These are phyloP conservation scores for Ophiostoma sp. DNA, from an alignment of 2,329 filamentous ascomycete species.

Conservation along the genomic window DNA sequence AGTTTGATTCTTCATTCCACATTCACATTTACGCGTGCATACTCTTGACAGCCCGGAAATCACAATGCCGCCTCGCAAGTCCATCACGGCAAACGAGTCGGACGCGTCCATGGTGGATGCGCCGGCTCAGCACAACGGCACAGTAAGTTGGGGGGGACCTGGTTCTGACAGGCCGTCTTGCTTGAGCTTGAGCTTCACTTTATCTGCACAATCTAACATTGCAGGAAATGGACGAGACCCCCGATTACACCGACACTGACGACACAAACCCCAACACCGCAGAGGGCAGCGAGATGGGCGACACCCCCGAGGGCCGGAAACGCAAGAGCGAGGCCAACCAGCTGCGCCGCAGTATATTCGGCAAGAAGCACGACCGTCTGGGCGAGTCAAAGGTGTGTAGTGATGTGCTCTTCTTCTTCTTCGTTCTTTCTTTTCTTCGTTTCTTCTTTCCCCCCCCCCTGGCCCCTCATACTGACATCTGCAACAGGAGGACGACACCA, in stretches of 20 bases:
- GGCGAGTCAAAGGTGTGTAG: slow-evolving; percentile 81
- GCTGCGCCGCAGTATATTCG: slow-evolving; percentile 84
- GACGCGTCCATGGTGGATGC: slow-evolving; percentile 62
- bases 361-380: slow-evolving; percentile 87
- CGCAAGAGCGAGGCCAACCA: slow-evolving; percentile 81
- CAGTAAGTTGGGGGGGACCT: slow-evolving; percentile 38
- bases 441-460: not conserved
- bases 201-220: not conserved
- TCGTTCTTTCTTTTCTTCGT: not conserved
- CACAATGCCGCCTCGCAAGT: slow-evolving; percentile 24
- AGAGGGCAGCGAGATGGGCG: slow-evolving; percentile 81
- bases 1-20: not conserved
- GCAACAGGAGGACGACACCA: slow-evolving; percentile 81
- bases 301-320: slow-evolving; percentile 73
- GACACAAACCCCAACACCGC: slow-evolving; percentile 64
- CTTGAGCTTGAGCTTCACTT: not conserved
- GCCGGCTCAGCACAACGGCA: slow-evolving; percentile 45
- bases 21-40: not conserved
- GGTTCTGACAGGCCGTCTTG: not conserved
- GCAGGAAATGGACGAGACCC: slow-evolving; percentile 59
- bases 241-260: slow-evolving; percentile 62
- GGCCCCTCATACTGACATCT: slow-evolving; percentile 3
- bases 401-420: not conserved
- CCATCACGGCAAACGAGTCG: slow-evolving; percentile 47
- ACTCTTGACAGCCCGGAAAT: not conserved